phyloP scores from a whole-genome alignment of 345 rosid genomes.

The Litchi chinensis region DNA sequence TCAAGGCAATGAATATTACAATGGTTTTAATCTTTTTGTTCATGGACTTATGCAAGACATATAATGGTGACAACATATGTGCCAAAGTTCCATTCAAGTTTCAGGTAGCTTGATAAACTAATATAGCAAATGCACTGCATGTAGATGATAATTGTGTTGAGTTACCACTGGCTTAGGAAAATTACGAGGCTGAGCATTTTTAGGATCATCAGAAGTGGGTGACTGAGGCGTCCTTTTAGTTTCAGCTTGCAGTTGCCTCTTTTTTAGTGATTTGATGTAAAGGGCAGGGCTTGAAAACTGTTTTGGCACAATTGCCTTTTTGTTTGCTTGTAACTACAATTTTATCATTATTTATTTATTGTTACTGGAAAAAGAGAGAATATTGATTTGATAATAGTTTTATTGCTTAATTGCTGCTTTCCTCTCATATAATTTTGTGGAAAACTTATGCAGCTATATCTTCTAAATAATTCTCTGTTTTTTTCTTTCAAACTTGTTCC shows the following conservation, averaged over 20 bases:
- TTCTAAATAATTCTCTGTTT: no score
- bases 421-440: no score
- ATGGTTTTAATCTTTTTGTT: no score
- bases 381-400: background rate
- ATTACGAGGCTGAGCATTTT: background rate
- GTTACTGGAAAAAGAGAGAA: background rate
- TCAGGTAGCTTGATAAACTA: no score
- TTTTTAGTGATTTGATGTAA: background rate
- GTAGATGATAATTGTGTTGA: background rate
- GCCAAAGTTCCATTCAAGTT: no score
- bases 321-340: background rate
- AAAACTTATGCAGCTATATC: no score
- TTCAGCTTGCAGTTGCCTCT: background rate
- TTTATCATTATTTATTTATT: background rate
- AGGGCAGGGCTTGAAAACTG: background rate
- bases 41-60: no score
- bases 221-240: background rate
- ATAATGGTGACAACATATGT: no score
- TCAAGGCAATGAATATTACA: background rate
- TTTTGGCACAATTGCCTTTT: conserved; percentile 1
- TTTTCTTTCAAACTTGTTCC: background rate
- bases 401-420: background rate
- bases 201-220: background rate
- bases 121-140: no score
- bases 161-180: background rate